Conservation (phyloP, 441 rosid genomes). For the Mallotus japonicus region DNA sequence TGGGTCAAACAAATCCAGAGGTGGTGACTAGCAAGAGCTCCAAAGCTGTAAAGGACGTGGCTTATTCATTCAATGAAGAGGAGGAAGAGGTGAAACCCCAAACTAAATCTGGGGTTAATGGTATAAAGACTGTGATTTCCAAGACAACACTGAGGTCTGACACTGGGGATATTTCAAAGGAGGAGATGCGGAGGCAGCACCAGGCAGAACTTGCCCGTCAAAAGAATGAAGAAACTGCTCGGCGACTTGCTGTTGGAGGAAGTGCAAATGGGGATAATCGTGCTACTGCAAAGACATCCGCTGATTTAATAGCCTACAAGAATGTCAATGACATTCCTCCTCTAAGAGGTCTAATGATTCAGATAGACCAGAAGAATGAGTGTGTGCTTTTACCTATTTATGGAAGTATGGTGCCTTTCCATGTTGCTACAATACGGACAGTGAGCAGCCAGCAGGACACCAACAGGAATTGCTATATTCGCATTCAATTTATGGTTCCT, state of each 20-base stretch:
- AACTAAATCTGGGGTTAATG: constrained; percentile 40
- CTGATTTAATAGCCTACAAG: constrained; percentile 77
- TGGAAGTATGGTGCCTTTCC: constrained; percentile 69
- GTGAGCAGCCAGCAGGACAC: constrained; percentile 82
- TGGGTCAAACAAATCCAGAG: constrained; percentile 52
- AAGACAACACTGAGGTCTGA: constrained; percentile 88
- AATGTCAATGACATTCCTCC: constrained; percentile 76
- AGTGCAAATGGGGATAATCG: constrained; percentile 54
- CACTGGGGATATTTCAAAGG: constrained; percentile 74
- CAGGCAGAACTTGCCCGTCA: constrained; percentile 94
- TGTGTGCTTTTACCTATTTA: constrained; percentile 69
- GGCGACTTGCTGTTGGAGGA: constrained; percentile 81
- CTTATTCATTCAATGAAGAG: constrained; percentile 82
- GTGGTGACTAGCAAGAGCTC: constrained; percentile 58
- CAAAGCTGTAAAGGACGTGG: constrained; percentile 77
- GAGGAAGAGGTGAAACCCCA: constrained; percentile 50
- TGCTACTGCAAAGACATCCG: constrained; percentile 44
- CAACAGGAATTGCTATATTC: constrained; percentile 62
- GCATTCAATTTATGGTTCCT: constrained; percentile 59
- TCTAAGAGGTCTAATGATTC: constrained; percentile 65
- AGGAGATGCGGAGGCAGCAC: constrained; percentile 87
- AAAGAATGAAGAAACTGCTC: constrained; percentile 86
- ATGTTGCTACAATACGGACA: constrained; percentile 62
- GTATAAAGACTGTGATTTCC: constrained; percentile 40
- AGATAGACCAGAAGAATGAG: constrained; percentile 79